phyloP scores from a whole-genome alignment of 2,329 filamentous ascomycete genomes.

The Curvularia eragrostidis region DNA sequence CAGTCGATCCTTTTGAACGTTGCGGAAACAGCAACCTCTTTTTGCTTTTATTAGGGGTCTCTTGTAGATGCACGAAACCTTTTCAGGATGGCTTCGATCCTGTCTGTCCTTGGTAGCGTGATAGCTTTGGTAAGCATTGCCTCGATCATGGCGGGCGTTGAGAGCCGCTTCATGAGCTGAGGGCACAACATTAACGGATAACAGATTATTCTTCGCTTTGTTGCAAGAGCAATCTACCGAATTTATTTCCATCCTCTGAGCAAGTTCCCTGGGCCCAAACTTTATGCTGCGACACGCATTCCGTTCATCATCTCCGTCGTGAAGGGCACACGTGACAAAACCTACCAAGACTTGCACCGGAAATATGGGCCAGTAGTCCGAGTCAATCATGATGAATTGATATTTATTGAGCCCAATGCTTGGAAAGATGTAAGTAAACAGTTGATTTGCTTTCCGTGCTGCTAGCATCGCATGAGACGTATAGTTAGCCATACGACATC shows the following conservation, averaged over 20 bases:
- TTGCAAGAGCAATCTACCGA: slow-evolving; percentile 42
- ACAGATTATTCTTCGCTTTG: slow-evolving; percentile 24
- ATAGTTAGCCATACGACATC: neutral
- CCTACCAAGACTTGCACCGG: slow-evolving; percentile 43
- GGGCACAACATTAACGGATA: slow-evolving; percentile 3
- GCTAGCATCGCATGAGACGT: neutral
- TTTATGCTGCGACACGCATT: slow-evolving; percentile 46
- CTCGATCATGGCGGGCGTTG: neutral
- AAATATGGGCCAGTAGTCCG: slow-evolving; percentile 54
- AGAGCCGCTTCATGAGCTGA: neutral
- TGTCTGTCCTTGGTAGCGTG: slow-evolving; percentile 8
- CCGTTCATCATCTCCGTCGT: slow-evolving; percentile 37
- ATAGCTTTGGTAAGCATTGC: slow-evolving; percentile 12
- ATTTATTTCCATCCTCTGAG: slow-evolving; percentile 47
- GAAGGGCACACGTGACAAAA: slow-evolving; percentile 31
- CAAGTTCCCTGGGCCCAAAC: slow-evolving; percentile 53
- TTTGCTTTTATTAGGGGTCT: neutral
- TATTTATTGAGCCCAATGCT: slow-evolving; percentile 47
- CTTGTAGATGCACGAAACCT: neutral
- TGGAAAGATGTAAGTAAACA: slow-evolving; percentile 37
- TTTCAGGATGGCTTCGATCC: slow-evolving; percentile 8
- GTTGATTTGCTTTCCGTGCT: neutral
- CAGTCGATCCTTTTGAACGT: neutral
- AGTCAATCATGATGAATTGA: slow-evolving; percentile 51
- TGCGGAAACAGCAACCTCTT: neutral